phyloP scores from a whole-genome alignment of 208 protist species.

The Wallacemonas sp. region DNA sequence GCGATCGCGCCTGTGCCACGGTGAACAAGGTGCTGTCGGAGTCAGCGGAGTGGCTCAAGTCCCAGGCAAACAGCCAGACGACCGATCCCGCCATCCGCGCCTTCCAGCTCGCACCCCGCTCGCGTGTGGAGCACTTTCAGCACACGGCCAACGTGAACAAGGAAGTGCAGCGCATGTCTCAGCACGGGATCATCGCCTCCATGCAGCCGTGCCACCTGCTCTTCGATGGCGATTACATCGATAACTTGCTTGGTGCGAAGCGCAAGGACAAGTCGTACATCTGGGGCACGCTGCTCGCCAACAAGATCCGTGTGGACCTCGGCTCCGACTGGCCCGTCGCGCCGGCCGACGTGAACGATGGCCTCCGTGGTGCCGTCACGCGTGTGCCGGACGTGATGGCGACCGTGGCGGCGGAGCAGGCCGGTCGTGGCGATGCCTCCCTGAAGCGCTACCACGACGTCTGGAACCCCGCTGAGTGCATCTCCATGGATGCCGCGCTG shows the following conservation, averaged over 20 bases:
- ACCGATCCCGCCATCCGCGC: constrained; percentile 8
- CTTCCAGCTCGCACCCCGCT: constrained; percentile 43
- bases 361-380: constrained; percentile 56
- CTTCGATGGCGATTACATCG: constrained; percentile 60
- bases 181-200: constrained; percentile 56
- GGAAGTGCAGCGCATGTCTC: constrained; percentile 44
- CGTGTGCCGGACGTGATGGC: constrained; percentile 61
- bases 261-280: constrained; percentile 50
- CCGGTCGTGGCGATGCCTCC: constrained; percentile 3
- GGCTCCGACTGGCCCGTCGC: constrained; percentile 75
- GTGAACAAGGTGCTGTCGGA: constrained; percentile 46
- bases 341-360: constrained; percentile 43
- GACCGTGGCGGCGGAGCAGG: constrained; percentile 34
- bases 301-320: constrained; percentile 37
- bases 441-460: constrained; percentile 41
- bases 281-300: constrained; percentile 43
- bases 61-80: neutral
- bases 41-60: constrained; percentile 26
- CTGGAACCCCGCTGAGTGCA: constrained; percentile 46
- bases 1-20: constrained; percentile 51
- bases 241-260: constrained; percentile 35
- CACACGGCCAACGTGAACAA: constrained; percentile 44
- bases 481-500: constrained; percentile 59
- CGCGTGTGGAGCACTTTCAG: constrained; percentile 72
- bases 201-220: constrained; percentile 73